Conservation (phyloP, 179 eudicot genomes). For the Spinacia oleracea region DNA sequence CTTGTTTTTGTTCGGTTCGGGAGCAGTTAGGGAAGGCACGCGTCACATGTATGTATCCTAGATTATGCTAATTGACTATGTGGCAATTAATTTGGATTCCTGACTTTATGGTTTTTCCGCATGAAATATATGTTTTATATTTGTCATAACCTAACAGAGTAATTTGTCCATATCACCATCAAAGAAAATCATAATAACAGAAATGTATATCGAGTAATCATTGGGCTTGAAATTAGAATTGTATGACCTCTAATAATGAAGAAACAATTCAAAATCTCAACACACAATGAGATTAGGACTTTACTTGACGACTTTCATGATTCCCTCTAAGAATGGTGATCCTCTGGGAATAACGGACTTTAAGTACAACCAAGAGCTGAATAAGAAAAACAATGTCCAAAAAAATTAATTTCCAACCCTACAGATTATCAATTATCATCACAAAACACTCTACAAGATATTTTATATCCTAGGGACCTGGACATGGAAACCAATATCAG, state of each 20-base stretch:
- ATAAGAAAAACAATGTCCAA: neutral
- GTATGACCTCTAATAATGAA: neutral
- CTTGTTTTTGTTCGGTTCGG: too few species aligned
- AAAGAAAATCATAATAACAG: neutral
- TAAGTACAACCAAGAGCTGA: slow-evolving; percentile 89
- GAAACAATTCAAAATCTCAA: slow-evolving; percentile 3
- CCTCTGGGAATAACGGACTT: slow-evolving; percentile 89
- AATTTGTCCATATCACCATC: slow-evolving; percentile 46
- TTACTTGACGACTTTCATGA: slow-evolving; percentile 98
- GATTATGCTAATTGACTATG: too few species aligned
- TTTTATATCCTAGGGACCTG: neutral
- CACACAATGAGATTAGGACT: neutral
- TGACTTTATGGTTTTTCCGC: too few species aligned
- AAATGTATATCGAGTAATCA: neutral
- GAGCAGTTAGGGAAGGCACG: too few species aligned
- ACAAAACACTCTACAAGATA: neutral
- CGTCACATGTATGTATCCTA: too few species aligned
- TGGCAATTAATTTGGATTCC: too few species aligned
- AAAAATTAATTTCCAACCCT: neutral
- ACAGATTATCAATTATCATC: neutral
- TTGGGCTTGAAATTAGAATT: neutral
- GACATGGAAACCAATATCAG: neutral
- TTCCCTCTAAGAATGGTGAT: slow-evolving; percentile 94
- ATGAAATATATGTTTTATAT: too few species aligned
- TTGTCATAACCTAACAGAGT: too few species aligned